phyloP scores from a whole-genome alignment of 768 basidiomycete genomes.

The Lactifluus piperatus region DNA sequence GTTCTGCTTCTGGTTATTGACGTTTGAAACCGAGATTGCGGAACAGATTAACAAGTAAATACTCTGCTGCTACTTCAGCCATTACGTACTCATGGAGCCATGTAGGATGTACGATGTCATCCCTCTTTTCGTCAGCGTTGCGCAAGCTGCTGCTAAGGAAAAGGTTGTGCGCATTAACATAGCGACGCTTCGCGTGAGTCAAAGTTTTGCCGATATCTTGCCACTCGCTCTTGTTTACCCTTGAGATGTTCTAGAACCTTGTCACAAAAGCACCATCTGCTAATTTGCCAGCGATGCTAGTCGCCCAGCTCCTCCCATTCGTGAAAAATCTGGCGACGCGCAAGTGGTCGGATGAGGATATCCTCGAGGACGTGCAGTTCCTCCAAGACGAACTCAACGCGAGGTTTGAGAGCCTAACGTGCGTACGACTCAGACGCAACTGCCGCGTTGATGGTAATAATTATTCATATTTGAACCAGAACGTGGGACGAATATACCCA shows the following conservation, averaged over 20 bases:
- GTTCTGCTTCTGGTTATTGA: slow-evolving; percentile 89
- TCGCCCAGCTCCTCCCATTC: slow-evolving; percentile 78
- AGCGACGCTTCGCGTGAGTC: slow-evolving; percentile 75
- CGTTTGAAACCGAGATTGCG: slow-evolving; percentile 82
- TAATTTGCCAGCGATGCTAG: slow-evolving; percentile 92
- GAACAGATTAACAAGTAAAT: slow-evolving; percentile 80
- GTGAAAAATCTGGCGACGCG: slow-evolving; percentile 72
- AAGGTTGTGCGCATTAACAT: slow-evolving; percentile 92
- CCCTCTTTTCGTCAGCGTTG: slow-evolving; percentile 73
- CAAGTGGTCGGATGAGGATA: slow-evolving; percentile 94
- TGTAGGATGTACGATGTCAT: slow-evolving; percentile 83
- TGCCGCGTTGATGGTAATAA: background rate
- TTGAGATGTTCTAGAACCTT: slow-evolving; percentile 53
- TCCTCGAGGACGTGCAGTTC: slow-evolving; percentile 85
- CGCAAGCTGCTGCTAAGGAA: slow-evolving; percentile 89
- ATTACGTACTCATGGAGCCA: background rate
- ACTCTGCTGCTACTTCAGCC: background rate
- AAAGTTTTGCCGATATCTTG: background rate
- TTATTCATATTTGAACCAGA: slow-evolving; percentile 32
- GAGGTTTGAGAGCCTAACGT: slow-evolving; percentile 89
- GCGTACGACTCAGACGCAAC: slow-evolving; percentile 25
- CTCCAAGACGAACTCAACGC: slow-evolving; percentile 78
- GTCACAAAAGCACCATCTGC: slow-evolving; percentile 77
- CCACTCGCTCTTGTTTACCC: background rate
- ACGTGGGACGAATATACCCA: slow-evolving; percentile 96